phyloP scores from a whole-genome alignment of 768 basidiomycete genomes.

The Trametes cubensis region DNA sequence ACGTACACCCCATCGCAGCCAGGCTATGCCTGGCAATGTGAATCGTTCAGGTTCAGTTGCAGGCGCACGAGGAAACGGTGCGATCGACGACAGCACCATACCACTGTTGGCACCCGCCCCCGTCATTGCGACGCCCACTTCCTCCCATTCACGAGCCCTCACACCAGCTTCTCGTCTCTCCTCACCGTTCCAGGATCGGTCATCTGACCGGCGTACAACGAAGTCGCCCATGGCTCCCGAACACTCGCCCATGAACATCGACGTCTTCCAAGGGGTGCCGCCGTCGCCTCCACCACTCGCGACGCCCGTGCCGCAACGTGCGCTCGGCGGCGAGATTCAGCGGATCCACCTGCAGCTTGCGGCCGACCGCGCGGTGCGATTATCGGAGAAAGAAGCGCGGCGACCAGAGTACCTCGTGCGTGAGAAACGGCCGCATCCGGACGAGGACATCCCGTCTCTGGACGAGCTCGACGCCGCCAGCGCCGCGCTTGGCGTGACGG shows the following conservation, averaged over 20 bases:
- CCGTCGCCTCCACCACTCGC: constrained; percentile 34
- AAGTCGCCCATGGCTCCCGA: constrained; percentile 24
- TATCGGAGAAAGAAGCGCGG: constrained; percentile 59
- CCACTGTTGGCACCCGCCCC: constrained; percentile 20
- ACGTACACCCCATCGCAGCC: constrained; percentile 12
- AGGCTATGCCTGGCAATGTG: background rate
- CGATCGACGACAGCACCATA: background rate
- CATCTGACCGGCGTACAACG: constrained; percentile 23
- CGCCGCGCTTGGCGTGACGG: constrained; percentile 59
- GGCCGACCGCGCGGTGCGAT: constrained; percentile 51
- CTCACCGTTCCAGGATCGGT: constrained; percentile 37
- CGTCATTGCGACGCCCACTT: constrained; percentile 19
- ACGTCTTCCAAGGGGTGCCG: constrained; percentile 16
- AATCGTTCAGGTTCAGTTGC: background rate
- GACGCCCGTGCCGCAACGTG: constrained; percentile 30
- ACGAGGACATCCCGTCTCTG: constrained; percentile 41
- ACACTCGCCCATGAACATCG: constrained; percentile 7
- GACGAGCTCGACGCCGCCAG: constrained; percentile 39
- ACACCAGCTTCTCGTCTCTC: constrained; percentile 32
- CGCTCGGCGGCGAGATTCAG: constrained; percentile 58
- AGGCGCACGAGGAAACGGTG: background rate
- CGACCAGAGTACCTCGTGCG: constrained; percentile 76
- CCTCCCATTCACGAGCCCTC: constrained; percentile 25
- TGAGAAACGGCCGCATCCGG: constrained; percentile 49
- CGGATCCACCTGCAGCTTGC: constrained; percentile 58